Evolutionary conservation across 1,284 basidiomycete genomes (phyloP).

Genomic region (Calocybe gambosa): DNA sequence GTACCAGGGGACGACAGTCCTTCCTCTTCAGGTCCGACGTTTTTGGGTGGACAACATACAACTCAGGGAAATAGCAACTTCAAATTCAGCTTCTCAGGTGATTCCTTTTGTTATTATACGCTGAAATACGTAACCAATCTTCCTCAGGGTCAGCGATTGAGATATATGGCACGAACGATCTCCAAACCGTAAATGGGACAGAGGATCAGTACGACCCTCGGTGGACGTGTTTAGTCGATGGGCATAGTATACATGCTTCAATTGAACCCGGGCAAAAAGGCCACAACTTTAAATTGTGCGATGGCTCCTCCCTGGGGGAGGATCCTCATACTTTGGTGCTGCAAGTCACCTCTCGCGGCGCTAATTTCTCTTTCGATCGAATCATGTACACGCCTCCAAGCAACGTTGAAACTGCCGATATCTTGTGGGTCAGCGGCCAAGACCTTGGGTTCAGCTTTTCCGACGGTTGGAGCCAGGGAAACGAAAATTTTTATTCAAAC

Average conservation of each 20-base stretch:
- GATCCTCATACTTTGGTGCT: neutral
- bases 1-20: neutral
- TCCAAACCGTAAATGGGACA: neutral
- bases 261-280: neutral
- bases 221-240: neutral
- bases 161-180: neutral
- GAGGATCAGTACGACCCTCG: neutral
- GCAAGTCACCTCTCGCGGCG: neutral
- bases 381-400: neutral
- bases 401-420: neutral
- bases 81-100: neutral
- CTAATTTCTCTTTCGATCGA: neutral
- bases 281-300: constrained; percentile 1
- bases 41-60: neutral
- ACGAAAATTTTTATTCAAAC: neutral
- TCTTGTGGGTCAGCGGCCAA: constrained; percentile 1
- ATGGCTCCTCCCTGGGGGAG: neutral
- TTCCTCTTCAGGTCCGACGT: neutral
- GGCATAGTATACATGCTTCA: neutral
- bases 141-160: neutral
- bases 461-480: neutral
- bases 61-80: neutral
- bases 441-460: neutral
- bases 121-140: neutral
- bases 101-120: neutral